Evolutionary conservation across 2,329 filamentous ascomycete genomes (phyloP), one percentile per base, ranked within the genome.

Genomic region (Fusarium veterinarium): DNA sequence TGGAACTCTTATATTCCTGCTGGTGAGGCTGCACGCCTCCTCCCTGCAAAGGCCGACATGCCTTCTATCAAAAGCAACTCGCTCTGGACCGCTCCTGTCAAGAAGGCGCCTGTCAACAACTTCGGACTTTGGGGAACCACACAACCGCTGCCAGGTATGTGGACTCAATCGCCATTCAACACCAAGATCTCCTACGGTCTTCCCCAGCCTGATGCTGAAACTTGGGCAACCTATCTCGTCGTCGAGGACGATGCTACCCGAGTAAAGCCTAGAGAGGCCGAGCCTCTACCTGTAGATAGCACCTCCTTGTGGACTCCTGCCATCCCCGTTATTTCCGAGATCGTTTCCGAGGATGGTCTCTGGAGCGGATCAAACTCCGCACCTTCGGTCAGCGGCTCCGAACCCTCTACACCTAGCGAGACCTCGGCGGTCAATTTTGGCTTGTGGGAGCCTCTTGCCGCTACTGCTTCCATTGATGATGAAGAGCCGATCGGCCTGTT

Each of bases 1-100:
- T 85, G 83, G 84, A 76, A 78, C 42, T 69, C 69, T 42, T 83
- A 84, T 60, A 73, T 80, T 42, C 71, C 72, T 13, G 65, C 77
- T 25, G 64, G 75, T 28, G 73, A 69, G 23, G 77, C 67, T 60
- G 65, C 76, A 38, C 82, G 81, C 59, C 64, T 78, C 17, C 78
- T 79, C 52, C 72, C 76, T 16, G 79, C 76, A 38, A 71, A 71
- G 37, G 67, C 78, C 14, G 78, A 80, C 49, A 73, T 79, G 17
- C 65, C 73, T 20, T 61, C 73, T 19, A 78, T 86, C 40, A 78
- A 83, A 67, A 85, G 82, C 72, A 76, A 74, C 20, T 64, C 79
- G 9, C 72, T 85, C 44, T 85, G 84, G 84, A 58, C 66, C 37
- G 67, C 67, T 19, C 59, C 75, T 13, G 42, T 64, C 19, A 75